Base-by-base conservation (phyloP, 148 eudicot genomes). In the Fagopyrum esculentum region DNA sequence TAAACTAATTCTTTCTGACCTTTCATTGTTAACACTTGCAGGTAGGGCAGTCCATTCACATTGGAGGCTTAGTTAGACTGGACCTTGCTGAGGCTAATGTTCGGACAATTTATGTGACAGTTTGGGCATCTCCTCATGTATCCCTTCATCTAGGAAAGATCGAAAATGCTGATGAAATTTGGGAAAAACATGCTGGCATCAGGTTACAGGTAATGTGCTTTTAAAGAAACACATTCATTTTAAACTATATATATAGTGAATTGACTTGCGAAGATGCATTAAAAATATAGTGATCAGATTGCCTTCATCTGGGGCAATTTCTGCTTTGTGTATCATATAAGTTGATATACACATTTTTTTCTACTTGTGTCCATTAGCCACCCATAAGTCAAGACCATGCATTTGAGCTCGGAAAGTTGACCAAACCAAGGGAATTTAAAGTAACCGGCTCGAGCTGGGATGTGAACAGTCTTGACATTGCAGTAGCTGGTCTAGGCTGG, bases 371-470 rank as follows among this genome's bases (percentile, higher is more conserved):
- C 40, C 80, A 78, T 78, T 89, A 90, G 98, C 97, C 98, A 59
- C 98, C 98, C 16, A 78, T 89, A 69, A 85, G 89, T 63, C 79
- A 73, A 49, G 92, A 92, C 40, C 83, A 89, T 75, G 80, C 88
- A 72, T 80, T 89, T 60, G 93, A 90, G 72, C 44, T 90, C 75
- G 98, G 91, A 1, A 81, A 76, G 44, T 95, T 97, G 98, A 78
- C 69, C 63, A 79, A 79, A 80, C 71, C 71, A 66, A 85, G 77
- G 74, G 89, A 89, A 76, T 78, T 88, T 43, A 85, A 92, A 77
- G 91, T 88, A 74, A 81, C 83, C 0, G 98, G 98, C 82, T 78
- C 84, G 72, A 95, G 98, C 82, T 95, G 98, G 98, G 96, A 90
- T 77, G 90, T 89, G 72, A 92, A 90, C 79, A 84, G 88, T 77